Conservation (phyloP, 2,329 filamentous ascomycete genomes). For the Graphiopsis chlorocephala region DNA sequence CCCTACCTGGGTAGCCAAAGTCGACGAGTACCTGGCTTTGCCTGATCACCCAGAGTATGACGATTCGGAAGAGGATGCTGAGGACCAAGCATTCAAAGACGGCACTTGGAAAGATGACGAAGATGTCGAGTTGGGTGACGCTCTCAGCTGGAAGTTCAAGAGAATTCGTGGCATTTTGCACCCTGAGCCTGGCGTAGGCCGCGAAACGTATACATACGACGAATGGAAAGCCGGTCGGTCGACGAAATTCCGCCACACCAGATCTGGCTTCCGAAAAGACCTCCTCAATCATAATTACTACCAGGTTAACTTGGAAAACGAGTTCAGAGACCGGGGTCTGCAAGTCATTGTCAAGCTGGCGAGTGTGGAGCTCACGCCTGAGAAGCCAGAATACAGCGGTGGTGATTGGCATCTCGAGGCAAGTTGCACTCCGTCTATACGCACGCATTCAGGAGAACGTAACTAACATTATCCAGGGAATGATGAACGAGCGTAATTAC, state of each 20-base stretch:
- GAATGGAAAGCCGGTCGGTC: background rate
- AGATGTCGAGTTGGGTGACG: background rate
- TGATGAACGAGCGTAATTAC: conserved; percentile 15
- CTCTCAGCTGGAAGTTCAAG: conserved; percentile 5
- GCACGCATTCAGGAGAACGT: background rate
- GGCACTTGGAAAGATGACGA: background rate
- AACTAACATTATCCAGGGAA: conserved; percentile 4
- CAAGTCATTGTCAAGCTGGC: conserved; percentile 55
- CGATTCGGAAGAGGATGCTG: background rate
- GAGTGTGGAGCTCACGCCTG: conserved; percentile 58
- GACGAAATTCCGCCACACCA: background rate
- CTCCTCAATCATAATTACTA: background rate
- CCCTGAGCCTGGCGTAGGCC: conserved; percentile 15
- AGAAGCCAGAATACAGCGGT: conserved; percentile 53
- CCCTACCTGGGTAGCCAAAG: background rate
- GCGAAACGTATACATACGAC: conserved; percentile 8
- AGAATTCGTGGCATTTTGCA: background rate
- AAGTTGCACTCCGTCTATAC: background rate
- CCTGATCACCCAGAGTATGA: background rate
- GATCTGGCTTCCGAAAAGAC: background rate
- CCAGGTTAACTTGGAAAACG: conserved; percentile 21
- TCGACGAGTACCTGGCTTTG: background rate
- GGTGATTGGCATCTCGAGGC: conserved; percentile 50
- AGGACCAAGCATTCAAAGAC: background rate
- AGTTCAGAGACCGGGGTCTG: conserved; percentile 48